phyloP scores from a whole-genome alignment of 106 monocot genomes.

The Cymbidium sinense region DNA sequence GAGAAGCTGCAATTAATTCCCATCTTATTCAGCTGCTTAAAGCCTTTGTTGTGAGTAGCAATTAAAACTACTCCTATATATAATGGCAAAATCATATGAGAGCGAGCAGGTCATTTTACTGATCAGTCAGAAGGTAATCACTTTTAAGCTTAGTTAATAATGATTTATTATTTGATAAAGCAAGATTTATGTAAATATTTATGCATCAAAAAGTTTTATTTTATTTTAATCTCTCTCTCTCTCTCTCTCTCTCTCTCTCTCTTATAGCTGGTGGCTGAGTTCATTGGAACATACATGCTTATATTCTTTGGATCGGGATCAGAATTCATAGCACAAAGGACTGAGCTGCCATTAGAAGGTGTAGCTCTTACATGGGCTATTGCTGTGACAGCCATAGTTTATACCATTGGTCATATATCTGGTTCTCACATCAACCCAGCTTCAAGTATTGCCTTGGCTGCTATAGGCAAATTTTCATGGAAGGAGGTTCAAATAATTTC shows the following conservation, averaged over 20 bases:
- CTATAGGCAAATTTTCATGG: constrained; percentile 10
- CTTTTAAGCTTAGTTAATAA: no score
- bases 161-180: no score
- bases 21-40: no score
- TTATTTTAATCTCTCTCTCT: no score
- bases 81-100: no score
- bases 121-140: no score
- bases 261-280: constrained; percentile 16
- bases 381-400: constrained; percentile 6
- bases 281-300: constrained; percentile 20
- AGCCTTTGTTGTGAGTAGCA: no score
- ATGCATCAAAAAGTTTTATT: no score
- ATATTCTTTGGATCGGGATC: constrained; percentile 14
- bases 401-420: constrained; percentile 17
- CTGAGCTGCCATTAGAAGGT: neutral
- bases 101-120: no score
- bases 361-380: constrained; percentile 9
- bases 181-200: neutral
- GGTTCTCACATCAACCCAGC: constrained; percentile 26
- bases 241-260: no score
- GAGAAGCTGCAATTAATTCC: no score
- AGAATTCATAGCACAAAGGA: neutral
- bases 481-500: neutral
- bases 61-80: no score
- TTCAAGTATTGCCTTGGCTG: constrained; percentile 11